These are phyloP conservation scores for Haplosporangium sp. DNA, from an alignment of 371 early-diverging fungal genomes.

Conservation along the genomic window DNA sequence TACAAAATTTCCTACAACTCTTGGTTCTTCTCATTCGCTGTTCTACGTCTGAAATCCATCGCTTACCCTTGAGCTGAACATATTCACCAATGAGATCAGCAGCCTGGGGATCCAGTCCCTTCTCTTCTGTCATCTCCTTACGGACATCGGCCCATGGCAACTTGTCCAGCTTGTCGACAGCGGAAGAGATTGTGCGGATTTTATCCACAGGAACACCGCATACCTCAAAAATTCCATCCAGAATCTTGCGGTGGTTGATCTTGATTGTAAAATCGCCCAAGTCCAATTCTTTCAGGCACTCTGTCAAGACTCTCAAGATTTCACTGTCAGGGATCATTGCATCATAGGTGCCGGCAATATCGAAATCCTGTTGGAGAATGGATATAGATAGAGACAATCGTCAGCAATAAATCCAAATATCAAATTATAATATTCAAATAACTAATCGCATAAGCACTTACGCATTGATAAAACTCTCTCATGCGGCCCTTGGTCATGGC, in stretches of 20 bases:
- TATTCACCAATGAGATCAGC: slow-evolving; percentile 94
- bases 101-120: slow-evolving; percentile 81
- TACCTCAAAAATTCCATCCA: slow-evolving; percentile 96
- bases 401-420: too few species aligned
- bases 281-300: slow-evolving; percentile 82
- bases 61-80: slow-evolving; percentile 80
- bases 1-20: too few species aligned
- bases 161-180: slow-evolving; percentile 99
- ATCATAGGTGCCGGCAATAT: slow-evolving; percentile 97
- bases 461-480: slow-evolving; percentile 99
- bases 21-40: too few species aligned
- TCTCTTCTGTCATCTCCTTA: slow-evolving; percentile 94
- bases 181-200: slow-evolving; percentile 94
- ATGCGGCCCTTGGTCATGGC: slow-evolving; percentile 98
- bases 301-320: slow-evolving; percentile 86
- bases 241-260: slow-evolving; percentile 96
- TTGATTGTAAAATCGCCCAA: slow-evolving; percentile 91
- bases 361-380: slow-evolving; percentile 84
- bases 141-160: slow-evolving; percentile 95
- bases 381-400: not conserved
- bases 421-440: not conserved
- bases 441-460: slow-evolving; percentile 49
- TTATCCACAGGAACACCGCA: slow-evolving; percentile 93
- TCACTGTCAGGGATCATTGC: slow-evolving; percentile 98
- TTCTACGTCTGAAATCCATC: too few species aligned